Conservation (phyloP, 1,284 basidiomycete genomes). For the Pseudozyma tsukubaensis region DNA sequence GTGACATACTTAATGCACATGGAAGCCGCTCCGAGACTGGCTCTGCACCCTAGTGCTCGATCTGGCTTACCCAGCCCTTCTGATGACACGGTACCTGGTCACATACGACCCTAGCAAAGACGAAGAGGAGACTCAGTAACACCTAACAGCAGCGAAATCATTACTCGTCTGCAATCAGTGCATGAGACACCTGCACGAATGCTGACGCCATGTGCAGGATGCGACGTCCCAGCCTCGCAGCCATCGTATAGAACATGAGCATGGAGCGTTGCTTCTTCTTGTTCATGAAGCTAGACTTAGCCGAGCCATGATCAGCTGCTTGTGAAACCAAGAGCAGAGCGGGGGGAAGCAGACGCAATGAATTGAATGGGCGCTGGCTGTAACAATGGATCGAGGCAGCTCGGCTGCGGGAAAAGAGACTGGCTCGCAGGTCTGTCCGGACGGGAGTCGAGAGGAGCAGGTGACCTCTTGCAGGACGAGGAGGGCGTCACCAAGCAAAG, state of each 20-base stretch:
- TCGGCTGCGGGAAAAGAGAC: conserved; percentile 8
- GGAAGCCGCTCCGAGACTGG: too few species aligned
- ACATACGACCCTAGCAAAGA: too few species aligned
- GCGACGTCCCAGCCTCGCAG: conserved; percentile 15
- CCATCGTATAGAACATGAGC: conserved; percentile 4
- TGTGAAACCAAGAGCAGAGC: neutral
- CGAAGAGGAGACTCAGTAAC: too few species aligned
- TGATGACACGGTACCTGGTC: too few species aligned
- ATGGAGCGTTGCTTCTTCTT: neutral
- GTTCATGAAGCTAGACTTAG: neutral
- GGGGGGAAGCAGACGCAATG: too few species aligned
- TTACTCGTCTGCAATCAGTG: neutral
- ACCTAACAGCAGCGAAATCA: too few species aligned
- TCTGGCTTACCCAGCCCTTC: too few species aligned
- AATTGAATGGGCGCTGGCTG: too few species aligned
- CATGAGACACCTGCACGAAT: neutral
- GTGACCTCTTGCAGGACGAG: conserved; percentile 5
- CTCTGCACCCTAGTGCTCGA: too few species aligned
- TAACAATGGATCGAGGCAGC: neutral
- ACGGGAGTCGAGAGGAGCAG: neutral
- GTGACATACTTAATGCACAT: too few species aligned
- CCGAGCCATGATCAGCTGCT: conserved; percentile 19
- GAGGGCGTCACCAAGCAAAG: conserved; percentile 28
- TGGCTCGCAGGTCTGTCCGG: too few species aligned
- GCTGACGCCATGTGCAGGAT: conserved; percentile 5